These are phyloP conservation scores for Serendipita vermifera DNA, from an alignment of 768 basidiomycete species.

Conservation along the genomic window DNA sequence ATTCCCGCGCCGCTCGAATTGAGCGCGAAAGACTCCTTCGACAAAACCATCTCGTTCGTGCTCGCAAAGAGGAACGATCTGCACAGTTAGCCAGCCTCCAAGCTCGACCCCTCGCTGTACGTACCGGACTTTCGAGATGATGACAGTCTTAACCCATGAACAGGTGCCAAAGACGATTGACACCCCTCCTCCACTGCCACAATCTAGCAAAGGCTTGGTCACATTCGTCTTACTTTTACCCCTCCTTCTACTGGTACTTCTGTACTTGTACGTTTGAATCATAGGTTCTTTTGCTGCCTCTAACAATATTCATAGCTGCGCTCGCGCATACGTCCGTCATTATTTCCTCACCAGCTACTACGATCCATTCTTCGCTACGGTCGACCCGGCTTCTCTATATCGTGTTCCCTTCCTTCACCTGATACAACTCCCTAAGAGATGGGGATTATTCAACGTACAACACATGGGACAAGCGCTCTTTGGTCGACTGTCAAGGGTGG, in stretches of 20 bases:
- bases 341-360: slow-evolving; percentile 7
- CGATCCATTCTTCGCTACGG: neutral
- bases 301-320: neutral
- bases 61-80: neutral
- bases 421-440: neutral
- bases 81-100: neutral
- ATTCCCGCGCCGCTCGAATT: neutral
- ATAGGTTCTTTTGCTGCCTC: too few species aligned
- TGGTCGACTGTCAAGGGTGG: too few species aligned
- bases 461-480: neutral
- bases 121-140: too few species aligned
- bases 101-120: too few species aligned
- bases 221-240: too few species aligned
- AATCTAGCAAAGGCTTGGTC: too few species aligned
- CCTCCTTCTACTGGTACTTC: too few species aligned
- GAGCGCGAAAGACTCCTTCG: neutral
- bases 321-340: slow-evolving; percentile 1
- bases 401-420: neutral
- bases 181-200: too few species aligned
- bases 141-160: too few species aligned
- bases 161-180: too few species aligned
- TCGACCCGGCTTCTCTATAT: neutral
- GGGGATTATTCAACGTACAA: neutral
- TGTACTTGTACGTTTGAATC: too few species aligned
- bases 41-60: slow-evolving; percentile 7